Base-by-base conservation (phyloP, 208 protist species). In the Lotmaria passim region DNA sequence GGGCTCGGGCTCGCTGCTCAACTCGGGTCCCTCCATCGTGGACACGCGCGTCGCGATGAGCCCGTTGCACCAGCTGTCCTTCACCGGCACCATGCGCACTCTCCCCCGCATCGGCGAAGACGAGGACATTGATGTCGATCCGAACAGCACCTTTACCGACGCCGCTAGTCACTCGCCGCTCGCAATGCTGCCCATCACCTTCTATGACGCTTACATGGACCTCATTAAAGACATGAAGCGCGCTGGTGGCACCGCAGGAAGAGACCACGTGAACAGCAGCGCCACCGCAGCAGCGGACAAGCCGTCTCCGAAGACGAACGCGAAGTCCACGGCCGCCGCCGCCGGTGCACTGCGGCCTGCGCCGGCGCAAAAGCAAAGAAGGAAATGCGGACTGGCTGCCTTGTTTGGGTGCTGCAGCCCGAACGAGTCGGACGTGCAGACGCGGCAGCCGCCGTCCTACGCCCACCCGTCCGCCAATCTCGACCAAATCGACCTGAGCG, bases 351-450 rank as follows among this genome's bases (percentile, higher is more conserved):
- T 14, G 31, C 31, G 39, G 7, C 3, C 5, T 7, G 52, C 3
- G n/a, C 28, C 11, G 33, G 5, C 17, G 2, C 14, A 15, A 43
- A 43, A 23, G 7, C 15, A 11, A 73, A 73, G 21, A 48, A 48
- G 51, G 68, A 77, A 33, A 74, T 66, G 56, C 15, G 26, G 17
- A 3, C 51, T 67, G 0, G 14, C 46, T 6, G 55, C 61, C 0
- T 41, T 81, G 33, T 75, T 82, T 38, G 26, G 46, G 19, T 83
- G 78, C 53, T 78, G 72, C 31, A 47, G 69, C 19, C 58, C 56
- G 3, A 11, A 33, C 61, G 38, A 43, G 19, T 55, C 36, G 12
- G 39, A 64, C 30, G 43, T 57, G 11, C 14, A 53, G 10, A 71
- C 62, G 33, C 60, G 46, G 21, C 60, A 66, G 46, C 60, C 46